A percentile compares a stretch with the other conserved stretches of the same genome.
Evolutionary conservation across 1,284 basidiomycete genomes (phyloP).

Genomic region (Ceratobasidium papillatum): DNA sequence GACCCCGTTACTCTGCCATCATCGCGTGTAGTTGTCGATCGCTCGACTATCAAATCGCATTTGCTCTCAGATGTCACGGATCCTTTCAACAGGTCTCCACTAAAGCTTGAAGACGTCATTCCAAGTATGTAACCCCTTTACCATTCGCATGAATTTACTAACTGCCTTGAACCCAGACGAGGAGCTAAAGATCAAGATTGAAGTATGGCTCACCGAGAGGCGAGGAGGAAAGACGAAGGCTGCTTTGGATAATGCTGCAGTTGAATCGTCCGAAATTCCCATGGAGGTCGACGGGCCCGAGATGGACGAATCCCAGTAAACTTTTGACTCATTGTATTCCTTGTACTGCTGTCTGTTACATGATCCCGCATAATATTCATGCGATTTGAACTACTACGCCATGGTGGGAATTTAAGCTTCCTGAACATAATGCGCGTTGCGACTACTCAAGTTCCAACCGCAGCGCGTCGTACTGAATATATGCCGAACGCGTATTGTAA

Average conservation of each 20-base stretch:
- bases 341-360: not conserved
- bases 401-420: not conserved
- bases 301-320: constrained; percentile 3
- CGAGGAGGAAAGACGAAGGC: constrained; percentile 27
- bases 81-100: constrained; percentile 87
- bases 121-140: constrained; percentile 59
- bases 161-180: constrained; percentile 53
- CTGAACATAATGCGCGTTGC: not conserved
- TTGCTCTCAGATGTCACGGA: constrained; percentile 90
- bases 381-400: not conserved
- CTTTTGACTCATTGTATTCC: not conserved
- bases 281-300: constrained; percentile 37
- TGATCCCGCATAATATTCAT: constrained; percentile 10
- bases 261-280: constrained; percentile 11
- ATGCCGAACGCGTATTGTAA: constrained; percentile 47
- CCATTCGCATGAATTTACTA: not conserved
- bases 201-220: constrained; percentile 65
- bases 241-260: constrained; percentile 15
- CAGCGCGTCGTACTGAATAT: constrained; percentile 48
- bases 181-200: constrained; percentile 70
- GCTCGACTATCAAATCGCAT: constrained; percentile 95
- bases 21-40: constrained; percentile 83
- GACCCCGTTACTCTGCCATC: constrained; percentile 94
- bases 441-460: too few species aligned
- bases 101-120: constrained; percentile 81